Percentiles rank a stretch among this genome's conserved stretches.
Conservation (phyloP, 1,284 basidiomycete species). For the Irpex sp. region DNA sequence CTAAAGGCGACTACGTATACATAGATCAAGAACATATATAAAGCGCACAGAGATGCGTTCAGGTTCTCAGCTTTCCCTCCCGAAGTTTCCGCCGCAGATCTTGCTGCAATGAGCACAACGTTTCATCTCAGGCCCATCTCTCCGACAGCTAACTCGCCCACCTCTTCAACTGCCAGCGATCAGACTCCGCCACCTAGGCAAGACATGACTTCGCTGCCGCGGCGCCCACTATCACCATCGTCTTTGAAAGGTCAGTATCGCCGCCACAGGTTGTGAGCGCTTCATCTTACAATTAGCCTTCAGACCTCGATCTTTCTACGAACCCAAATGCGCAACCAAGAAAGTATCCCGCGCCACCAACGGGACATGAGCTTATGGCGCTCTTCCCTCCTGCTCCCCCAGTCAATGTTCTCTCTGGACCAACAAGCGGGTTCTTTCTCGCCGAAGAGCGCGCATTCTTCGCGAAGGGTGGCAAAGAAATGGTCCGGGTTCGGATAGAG, state of each 20-base stretch:
- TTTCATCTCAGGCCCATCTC: slow-evolving; percentile 26
- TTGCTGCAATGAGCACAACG: slow-evolving; percentile 13
- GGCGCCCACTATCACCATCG: slow-evolving; percentile 24
- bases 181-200: slow-evolving; percentile 20
- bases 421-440: slow-evolving; percentile 67
- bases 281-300: slow-evolving; percentile 5
- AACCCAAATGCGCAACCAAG: slow-evolving; percentile 41
- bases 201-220: slow-evolving; percentile 14
- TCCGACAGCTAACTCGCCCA: slow-evolving; percentile 16
- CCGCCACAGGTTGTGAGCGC: slow-evolving; percentile 10
- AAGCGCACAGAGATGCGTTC: slow-evolving; percentile 12
- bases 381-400: slow-evolving; percentile 70
- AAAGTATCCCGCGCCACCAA: slow-evolving; percentile 68
- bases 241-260: slow-evolving; percentile 46
- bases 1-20: slow-evolving; percentile 6
- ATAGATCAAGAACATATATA: slow-evolving; percentile 17
- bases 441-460: slow-evolving; percentile 74
- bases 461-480: slow-evolving; percentile 68
- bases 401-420: slow-evolving; percentile 48
- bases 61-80: slow-evolving; percentile 14
- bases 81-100: slow-evolving; percentile 9
- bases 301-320: slow-evolving; percentile 57
- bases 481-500: slow-evolving; percentile 66
- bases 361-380: slow-evolving; percentile 77
- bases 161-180: slow-evolving; percentile 24